Conservation (phyloP, 805 yeast genomes). For the Saccharomycopsis guyanensis region DNA sequence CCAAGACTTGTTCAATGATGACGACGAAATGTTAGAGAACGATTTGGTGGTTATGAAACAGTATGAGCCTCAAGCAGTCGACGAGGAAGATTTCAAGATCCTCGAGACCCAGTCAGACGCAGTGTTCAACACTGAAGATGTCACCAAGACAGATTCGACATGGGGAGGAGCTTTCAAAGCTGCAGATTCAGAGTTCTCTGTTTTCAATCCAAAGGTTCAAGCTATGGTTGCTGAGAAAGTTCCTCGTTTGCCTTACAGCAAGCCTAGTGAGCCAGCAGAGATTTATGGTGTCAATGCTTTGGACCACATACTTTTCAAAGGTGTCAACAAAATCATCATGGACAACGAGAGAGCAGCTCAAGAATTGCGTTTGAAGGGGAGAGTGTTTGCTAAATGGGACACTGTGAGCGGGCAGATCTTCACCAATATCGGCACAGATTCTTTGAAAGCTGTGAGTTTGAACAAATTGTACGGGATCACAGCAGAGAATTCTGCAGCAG, state of each 20-base stretch:
- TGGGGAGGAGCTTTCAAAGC: slow-evolving; percentile 21
- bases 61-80: slow-evolving; percentile 57
- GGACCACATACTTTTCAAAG: slow-evolving; percentile 43
- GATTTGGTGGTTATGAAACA: slow-evolving; percentile 53
- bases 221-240: slow-evolving; percentile 7
- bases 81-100: slow-evolving; percentile 38
- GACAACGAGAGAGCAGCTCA: slow-evolving; percentile 25
- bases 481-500: not conserved
- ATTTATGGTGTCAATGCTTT: slow-evolving; percentile 25
- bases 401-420: slow-evolving; percentile 1
- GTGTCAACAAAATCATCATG: slow-evolving; percentile 31
- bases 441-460: slow-evolving; percentile 5
- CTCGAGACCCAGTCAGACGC: slow-evolving; percentile 26
- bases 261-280: slow-evolving; percentile 17
- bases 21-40: slow-evolving; percentile 8
- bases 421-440: not conserved
- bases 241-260: slow-evolving; percentile 13
- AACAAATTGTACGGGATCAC: slow-evolving; percentile 19
- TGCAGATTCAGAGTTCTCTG: slow-evolving; percentile 22
- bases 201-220: slow-evolving; percentile 29
- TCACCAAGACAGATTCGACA: not conserved
- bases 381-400: slow-evolving; percentile 15
- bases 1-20: too few relatives aligned
- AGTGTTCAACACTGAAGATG: slow-evolving; percentile 7
- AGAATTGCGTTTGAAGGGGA: slow-evolving; percentile 25